Evolutionary conservation across 352 stramenopile species (phyloP).

Genomic region (Blastocystis sp.): DNA sequence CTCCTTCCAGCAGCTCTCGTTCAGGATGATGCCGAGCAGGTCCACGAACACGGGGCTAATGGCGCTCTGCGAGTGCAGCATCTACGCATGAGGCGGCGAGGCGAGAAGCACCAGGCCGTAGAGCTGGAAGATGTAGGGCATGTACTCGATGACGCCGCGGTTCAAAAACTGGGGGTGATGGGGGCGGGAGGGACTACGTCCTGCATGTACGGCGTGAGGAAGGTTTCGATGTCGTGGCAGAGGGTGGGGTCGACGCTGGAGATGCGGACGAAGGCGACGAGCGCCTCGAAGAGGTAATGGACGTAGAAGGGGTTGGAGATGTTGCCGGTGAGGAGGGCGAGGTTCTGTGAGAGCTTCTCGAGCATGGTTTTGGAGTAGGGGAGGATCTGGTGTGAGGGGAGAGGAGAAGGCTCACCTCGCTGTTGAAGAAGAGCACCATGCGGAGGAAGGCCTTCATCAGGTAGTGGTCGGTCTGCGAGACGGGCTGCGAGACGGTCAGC

Average conservation of each 20-base stretch:
- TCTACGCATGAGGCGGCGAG: background rate
- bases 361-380: conserved; percentile 35
- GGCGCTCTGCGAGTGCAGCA: conserved; percentile 28
- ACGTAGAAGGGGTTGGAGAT: conserved; percentile 52
- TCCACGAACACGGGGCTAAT: background rate
- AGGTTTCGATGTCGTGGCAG: conserved; percentile 43
- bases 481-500: conserved; percentile 7
- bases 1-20: conserved; percentile 18
- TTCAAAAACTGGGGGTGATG: conserved; percentile 38
- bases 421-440: conserved; percentile 63
- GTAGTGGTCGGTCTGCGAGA: conserved; percentile 62
- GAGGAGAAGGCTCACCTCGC: background rate
- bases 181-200: background rate
- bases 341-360: conserved; percentile 1
- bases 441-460: conserved; percentile 41
- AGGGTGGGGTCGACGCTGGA: background rate
- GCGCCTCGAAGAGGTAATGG: conserved; percentile 65
- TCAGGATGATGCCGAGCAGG: conserved; percentile 10
- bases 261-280: conserved; percentile 62
- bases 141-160: conserved; percentile 53
- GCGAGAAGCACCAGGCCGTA: conserved; percentile 17
- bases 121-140: conserved; percentile 62
- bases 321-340: conserved; percentile 3
- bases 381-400: conserved; percentile 18
- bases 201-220: conserved; percentile 42